A percentile compares a stretch with the other conserved stretches of the same genome.
These are phyloP conservation scores for Scheffersomyces ergatensis DNA, from an alignment of 805 yeast genomes.

Conservation along the genomic window DNA sequence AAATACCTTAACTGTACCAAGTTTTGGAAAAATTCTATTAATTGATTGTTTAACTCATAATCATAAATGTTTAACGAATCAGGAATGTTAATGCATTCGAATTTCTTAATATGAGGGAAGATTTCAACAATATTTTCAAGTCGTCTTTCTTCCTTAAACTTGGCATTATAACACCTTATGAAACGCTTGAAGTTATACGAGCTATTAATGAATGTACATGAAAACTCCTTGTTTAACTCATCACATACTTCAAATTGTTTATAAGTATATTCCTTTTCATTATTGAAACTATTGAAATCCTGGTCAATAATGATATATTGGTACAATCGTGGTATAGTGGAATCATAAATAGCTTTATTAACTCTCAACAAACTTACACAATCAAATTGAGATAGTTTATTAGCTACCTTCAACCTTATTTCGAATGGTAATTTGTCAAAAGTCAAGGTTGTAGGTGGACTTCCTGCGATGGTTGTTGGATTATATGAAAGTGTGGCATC, in stretches of 20 bases:
- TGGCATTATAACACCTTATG: constrained; percentile 14
- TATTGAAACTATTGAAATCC: constrained; percentile 31
- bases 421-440: constrained; percentile 38
- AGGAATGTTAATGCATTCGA: constrained; percentile 38
- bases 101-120: constrained; percentile 14
- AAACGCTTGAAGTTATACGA: constrained; percentile 39
- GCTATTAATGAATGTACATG: constrained; percentile 33
- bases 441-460: neutral
- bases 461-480: neutral
- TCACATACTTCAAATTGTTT: constrained; percentile 3
- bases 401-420: constrained; percentile 27
- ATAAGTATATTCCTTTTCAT: constrained; percentile 20
- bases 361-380: constrained; percentile 28
- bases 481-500: no score
- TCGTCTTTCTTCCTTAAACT: neutral
- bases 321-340: constrained; percentile 34
- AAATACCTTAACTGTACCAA: constrained; percentile 25
- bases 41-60: constrained; percentile 19
- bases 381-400: constrained; percentile 37
- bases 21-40: constrained; percentile 22
- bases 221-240: neutral
- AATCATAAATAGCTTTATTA: constrained; percentile 23
- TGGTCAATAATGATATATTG: constrained; percentile 39
- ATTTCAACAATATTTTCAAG: constrained; percentile 1
- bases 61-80: constrained; percentile 40